Evolutionary conservation across 441 rosid species (phyloP).

Genomic region (Geranium incanum): DNA sequence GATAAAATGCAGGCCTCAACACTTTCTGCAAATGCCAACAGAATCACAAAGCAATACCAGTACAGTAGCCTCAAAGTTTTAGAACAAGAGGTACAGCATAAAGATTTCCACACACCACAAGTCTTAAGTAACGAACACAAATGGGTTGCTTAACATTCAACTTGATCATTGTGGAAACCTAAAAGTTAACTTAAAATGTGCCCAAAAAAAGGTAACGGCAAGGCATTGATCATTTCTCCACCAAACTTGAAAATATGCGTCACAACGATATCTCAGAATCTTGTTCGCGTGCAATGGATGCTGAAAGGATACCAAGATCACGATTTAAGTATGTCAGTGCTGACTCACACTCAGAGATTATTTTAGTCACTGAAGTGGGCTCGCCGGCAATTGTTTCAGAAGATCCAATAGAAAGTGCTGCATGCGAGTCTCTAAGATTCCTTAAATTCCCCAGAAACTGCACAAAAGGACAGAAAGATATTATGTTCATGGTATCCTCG

Average conservation of each 20-base stretch:
- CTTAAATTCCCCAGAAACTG: constrained; percentile 93
- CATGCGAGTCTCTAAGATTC: constrained; percentile 87
- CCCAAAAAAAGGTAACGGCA: neutral
- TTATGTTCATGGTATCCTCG: neutral
- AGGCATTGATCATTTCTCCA: neutral
- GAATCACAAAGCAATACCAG: neutral
- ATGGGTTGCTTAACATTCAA: neutral
- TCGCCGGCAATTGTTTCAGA: constrained; percentile 74
- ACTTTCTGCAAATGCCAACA: neutral
- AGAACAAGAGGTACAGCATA: neutral
- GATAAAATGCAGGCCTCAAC: neutral
- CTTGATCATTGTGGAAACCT: constrained; percentile 1
- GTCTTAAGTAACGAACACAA: neutral
- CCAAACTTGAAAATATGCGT: constrained; percentile 11
- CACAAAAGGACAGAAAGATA: constrained; percentile 17
- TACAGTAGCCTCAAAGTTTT: neutral
- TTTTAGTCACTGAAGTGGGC: constrained; percentile 76
- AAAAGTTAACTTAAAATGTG: neutral
- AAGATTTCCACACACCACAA: neutral
- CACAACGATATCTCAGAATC: constrained; percentile 37
- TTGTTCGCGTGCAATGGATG: constrained; percentile 75
- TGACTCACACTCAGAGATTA: constrained; percentile 86
- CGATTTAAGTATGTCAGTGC: constrained; percentile 77
- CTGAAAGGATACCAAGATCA: constrained; percentile 79
- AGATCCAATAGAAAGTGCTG: constrained; percentile 84